Conservation (phyloP, 1,284 basidiomycete genomes). For the Coriolopsis trogii region DNA sequence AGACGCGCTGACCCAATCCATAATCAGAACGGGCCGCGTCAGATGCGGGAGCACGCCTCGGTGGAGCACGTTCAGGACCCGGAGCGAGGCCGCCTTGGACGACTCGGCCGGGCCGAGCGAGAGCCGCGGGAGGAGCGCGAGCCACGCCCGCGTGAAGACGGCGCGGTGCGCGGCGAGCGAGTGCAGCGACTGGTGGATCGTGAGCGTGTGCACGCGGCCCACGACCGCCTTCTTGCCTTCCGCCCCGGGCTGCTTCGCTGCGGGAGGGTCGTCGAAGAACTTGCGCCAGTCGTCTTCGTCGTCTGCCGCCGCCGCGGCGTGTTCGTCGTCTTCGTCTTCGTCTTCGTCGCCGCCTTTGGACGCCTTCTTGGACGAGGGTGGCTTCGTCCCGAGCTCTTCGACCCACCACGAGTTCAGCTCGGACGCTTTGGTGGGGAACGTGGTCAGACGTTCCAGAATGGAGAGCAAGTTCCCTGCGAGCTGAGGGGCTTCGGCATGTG, state of each 20-base stretch:
- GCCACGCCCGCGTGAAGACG: conserved; percentile 81
- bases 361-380: conserved; percentile 52
- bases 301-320: conserved; percentile 39
- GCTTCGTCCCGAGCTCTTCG: conserved; percentile 65
- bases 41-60: conserved; percentile 85
- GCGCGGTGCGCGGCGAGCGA: conserved; percentile 74
- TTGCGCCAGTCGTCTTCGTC: conserved; percentile 77
- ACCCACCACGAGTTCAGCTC: conserved; percentile 92
- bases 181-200: conserved; percentile 76
- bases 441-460: conserved; percentile 77
- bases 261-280: conserved; percentile 73
- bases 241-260: conserved; percentile 36
- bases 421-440: conserved; percentile 76
- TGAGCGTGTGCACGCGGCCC: conserved; percentile 62
- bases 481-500: conserved; percentile 41
- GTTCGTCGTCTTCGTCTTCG: conserved; percentile 42
- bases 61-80: conserved; percentile 82
- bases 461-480: conserved; percentile 69
- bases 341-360: conserved; percentile 36
- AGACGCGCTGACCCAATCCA: conserved; percentile 93
- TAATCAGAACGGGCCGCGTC: conserved; percentile 79
- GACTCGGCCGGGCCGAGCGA: conserved; percentile 42
- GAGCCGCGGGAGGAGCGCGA: conserved; percentile 66
- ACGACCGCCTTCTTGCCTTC: conserved; percentile 38
- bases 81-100: conserved; percentile 51